These are phyloP conservation scores for Prunella vulgaris DNA, from an alignment of 257 asterid genomes.

Conservation along the genomic window DNA sequence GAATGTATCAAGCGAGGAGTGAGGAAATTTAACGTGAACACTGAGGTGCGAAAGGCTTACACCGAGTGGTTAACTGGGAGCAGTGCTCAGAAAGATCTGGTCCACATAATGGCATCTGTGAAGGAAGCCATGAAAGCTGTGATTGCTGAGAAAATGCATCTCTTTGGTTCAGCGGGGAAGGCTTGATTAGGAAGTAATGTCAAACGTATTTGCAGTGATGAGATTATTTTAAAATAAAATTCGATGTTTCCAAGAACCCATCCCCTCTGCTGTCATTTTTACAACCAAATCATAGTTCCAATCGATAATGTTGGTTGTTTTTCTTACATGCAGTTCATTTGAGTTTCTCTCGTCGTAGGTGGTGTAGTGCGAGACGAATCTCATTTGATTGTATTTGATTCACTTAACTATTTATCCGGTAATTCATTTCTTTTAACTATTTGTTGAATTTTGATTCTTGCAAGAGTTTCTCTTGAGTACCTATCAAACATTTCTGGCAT, in stretches of 20 bases:
- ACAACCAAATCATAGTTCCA: background rate
- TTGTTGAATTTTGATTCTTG: too few species aligned
- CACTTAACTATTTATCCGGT: too few species aligned
- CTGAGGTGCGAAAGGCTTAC: conserved; percentile 91
- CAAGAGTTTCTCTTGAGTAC: too few species aligned
- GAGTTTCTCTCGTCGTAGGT: background rate
- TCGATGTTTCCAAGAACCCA: background rate
- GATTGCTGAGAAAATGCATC: conserved; percentile 80
- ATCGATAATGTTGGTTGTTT: background rate
- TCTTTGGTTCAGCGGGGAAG: conserved; percentile 91
- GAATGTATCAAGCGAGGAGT: conserved; percentile 79
- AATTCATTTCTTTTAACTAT: too few species aligned
- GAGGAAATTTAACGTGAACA: conserved; percentile 89
- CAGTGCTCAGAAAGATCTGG: conserved; percentile 55
- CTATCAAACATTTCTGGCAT: too few species aligned
- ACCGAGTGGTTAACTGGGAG: conserved; percentile 43
- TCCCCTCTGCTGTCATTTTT: background rate
- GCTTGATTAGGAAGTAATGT: conserved; percentile 21
- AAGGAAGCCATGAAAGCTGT: conserved; percentile 91
- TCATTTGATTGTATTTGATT: too few species aligned
- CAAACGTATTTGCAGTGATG: background rate
- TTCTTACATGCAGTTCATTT: too few species aligned
- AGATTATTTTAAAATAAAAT: background rate
- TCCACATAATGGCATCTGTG: conserved; percentile 66
- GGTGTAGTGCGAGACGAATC: too few species aligned